Evolutionary conservation across 2,329 filamentous ascomycete species (phyloP), one percentile per base, ranked within the genome.

Genomic region (Fusarium sp.): DNA sequence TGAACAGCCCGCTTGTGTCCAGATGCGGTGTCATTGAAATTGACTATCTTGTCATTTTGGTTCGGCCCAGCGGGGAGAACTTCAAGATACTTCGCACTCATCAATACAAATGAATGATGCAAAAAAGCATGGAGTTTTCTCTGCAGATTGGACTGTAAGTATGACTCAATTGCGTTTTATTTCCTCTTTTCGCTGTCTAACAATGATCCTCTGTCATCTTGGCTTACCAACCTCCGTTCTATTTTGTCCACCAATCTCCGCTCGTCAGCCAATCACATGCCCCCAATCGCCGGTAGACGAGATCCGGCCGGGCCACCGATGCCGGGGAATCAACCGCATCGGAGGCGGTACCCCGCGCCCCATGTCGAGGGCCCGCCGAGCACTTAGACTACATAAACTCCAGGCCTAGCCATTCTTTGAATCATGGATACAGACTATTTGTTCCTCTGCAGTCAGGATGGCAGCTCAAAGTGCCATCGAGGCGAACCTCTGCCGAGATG

Each of bases 341-440:
- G 61, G 62, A 58, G 47, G 44, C 31, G 48, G 32, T 65, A 59
- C 63, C 63, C 63, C 60, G 58, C 60, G 47, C 25, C 41, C 43
- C 12, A 31, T 31, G 44, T 9, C 13, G 44, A 55, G 32, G 46
- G 26, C 53, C 46, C 10, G 53, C 46, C 39, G 46, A 39, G 44
- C 46, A 55, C 41, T 26, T 28, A 31, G 19, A 43, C 26, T 36
- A 24, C n/a, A 10, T 34, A 64, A 63, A 44, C 9, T 10, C 24
- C 4, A 44, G 19, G 7, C 5, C 5, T 5, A 7, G 5, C 2
- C 7, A 7, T 7, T 32, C 3, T 11, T 25, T 29, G 7, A 22
- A 8, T 40, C 31, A 42, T 58, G 39, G 7, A 1, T 5, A 1
- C 1, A 8, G 4, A 6, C 8, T 28, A 11, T 28, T 15, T 25